phyloP scores from a whole-genome alignment of 1,284 basidiomycete species.

The Puccinia novopanici region DNA sequence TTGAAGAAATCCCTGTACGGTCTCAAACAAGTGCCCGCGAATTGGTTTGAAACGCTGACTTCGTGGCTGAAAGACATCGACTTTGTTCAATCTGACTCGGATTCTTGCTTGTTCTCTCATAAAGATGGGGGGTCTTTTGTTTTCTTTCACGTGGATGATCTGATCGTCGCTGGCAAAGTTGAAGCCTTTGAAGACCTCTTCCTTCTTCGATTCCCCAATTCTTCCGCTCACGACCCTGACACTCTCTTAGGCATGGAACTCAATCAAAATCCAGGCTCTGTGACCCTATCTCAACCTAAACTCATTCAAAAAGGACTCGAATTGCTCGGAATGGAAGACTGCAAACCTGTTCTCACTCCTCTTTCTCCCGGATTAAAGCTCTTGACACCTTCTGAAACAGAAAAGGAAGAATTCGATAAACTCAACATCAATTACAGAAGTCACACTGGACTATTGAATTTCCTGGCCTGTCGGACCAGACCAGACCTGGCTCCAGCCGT shows the following conservation, averaged over 20 bases:
- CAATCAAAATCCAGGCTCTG: too few relatives aligned
- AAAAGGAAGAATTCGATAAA: background rate
- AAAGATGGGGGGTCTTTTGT: background rate
- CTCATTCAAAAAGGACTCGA: background rate
- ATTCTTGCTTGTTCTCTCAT: background rate
- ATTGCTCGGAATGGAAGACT: background rate
- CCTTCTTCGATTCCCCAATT: background rate
- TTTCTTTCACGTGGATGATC: background rate
- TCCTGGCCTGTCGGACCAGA: background rate
- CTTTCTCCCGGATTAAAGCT: background rate
- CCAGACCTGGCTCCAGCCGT: background rate
- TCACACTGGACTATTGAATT: background rate
- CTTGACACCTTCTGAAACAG: background rate
- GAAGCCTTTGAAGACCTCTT: background rate
- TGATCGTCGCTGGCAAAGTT: background rate
- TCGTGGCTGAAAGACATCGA: background rate
- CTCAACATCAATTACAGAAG: background rate
- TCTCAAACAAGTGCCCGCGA: background rate
- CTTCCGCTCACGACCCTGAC: background rate
- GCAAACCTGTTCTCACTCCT: background rate
- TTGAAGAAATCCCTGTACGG: constrained; percentile 12
- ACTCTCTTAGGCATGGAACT: background rate
- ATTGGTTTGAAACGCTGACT: background rate
- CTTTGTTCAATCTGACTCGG: background rate
- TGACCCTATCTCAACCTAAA: too few relatives aligned